Conservation (phyloP, 2,329 filamentous ascomycete species). For the Pseudogymnoascus sp. region DNA sequence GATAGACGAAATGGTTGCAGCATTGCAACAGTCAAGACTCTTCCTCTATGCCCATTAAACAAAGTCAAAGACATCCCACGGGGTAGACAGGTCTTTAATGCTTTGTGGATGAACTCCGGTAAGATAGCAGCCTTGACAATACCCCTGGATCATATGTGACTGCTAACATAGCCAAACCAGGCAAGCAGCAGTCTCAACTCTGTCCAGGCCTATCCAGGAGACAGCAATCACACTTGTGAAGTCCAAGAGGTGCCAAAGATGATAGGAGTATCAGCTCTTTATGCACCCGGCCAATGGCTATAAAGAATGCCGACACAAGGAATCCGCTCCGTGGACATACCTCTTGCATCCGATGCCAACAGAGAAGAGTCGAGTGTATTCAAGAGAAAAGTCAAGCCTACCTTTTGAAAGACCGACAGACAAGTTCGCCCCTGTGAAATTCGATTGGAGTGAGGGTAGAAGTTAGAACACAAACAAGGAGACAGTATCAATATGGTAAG, state of each 20-base stretch:
- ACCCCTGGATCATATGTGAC: background rate
- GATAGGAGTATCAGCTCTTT: background rate
- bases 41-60: background rate
- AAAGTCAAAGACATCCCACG: background rate
- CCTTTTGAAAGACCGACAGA: background rate
- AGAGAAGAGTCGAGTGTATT: background rate
- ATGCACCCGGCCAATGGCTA: background rate
- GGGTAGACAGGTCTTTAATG: slow-evolving; percentile 2
- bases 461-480: background rate
- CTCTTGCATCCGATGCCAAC: background rate
- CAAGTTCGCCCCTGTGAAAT: background rate
- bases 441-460: background rate
- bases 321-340: background rate
- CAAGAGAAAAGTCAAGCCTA: background rate
- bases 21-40: background rate
- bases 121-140: background rate
- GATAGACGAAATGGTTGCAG: background rate
- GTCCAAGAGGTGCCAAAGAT: background rate
- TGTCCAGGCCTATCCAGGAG: background rate
- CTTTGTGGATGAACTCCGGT: background rate
- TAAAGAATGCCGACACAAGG: background rate
- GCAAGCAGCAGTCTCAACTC: background rate
- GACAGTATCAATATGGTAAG: slow-evolving; percentile 4
- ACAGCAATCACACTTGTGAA: background rate
- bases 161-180: background rate